A percentile compares a stretch with the other conserved stretches of the same genome.
These are phyloP conservation scores for Bertia moriformis DNA, from an alignment of 2,329 filamentous ascomycete species.

Conservation along the genomic window DNA sequence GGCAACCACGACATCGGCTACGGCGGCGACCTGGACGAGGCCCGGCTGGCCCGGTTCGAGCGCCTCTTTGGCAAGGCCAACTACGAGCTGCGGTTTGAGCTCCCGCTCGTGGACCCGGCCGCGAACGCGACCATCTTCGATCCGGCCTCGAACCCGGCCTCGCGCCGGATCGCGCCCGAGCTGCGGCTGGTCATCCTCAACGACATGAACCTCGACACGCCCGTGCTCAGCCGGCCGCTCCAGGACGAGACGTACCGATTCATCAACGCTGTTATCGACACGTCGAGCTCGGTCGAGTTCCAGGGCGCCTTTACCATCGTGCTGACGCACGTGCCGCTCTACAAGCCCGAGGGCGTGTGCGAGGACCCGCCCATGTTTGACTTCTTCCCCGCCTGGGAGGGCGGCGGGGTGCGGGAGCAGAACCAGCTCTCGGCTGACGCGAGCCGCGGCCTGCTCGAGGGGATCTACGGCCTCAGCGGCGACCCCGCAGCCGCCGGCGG, in stretches of 20 bases:
- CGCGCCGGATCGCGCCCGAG: conserved; percentile 41
- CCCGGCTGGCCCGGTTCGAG: conserved; percentile 69
- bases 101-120: too few species aligned
- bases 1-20: conserved; percentile 97
- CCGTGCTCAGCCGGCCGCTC: conserved; percentile 50
- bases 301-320: conserved; percentile 64
- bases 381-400: conserved; percentile 53
- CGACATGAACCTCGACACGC: conserved; percentile 83
- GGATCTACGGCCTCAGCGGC: conserved; percentile 65
- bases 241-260: conserved; percentile 69
- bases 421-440: conserved; percentile 69
- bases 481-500: conserved; percentile 38
- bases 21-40: conserved; percentile 71
- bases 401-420: conserved; percentile 72
- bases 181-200: conserved; percentile 78
- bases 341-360: conserved; percentile 71
- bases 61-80: conserved; percentile 73
- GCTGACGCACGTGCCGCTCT: conserved; percentile 80
- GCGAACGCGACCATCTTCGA: conserved; percentile 25
- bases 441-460: conserved; percentile 65
- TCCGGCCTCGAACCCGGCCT: conserved; percentile 24
- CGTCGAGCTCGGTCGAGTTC: conserved; percentile 43
- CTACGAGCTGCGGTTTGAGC: conserved; percentile 68
- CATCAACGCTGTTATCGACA: conserved; percentile 52
- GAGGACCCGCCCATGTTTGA: conserved; percentile 72